These are phyloP conservation scores for Geosiphon pyriformis DNA, from an alignment of 192 early-diverging fungal species.

Conservation along the genomic window DNA sequence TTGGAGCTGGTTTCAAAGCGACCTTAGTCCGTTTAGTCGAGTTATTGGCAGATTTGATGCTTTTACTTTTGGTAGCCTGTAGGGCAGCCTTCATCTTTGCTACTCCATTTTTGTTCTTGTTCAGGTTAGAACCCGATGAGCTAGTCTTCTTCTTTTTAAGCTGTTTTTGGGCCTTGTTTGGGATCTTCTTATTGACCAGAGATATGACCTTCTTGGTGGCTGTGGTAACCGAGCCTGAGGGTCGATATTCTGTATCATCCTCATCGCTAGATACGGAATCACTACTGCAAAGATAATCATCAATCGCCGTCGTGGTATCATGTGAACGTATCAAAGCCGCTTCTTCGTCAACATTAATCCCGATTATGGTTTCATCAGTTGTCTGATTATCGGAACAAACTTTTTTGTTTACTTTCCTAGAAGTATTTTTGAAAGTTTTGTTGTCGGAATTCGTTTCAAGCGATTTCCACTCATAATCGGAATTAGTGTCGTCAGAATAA, in stretches of 20 bases:
- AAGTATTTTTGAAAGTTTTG: not conserved
- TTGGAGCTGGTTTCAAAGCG: not conserved
- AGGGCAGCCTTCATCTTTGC: no score
- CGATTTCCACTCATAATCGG: not conserved
- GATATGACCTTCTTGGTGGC: not conserved
- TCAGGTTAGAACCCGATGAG: no score
- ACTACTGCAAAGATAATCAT: slow-evolving; percentile 9
- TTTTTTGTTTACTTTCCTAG: not conserved
- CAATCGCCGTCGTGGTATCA: not conserved
- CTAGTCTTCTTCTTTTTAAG: not conserved
- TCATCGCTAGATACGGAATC: not conserved
- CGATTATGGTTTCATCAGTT: not conserved
- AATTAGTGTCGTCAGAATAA: slow-evolving; percentile 4
- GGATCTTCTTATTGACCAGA: not conserved
- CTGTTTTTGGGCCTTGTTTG: not conserved
- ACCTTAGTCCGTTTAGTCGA: no score
- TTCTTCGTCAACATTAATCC: not conserved
- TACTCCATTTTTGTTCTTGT: no score
- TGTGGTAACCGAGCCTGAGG: not conserved
- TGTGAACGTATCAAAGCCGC: no score
- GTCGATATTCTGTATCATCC: slow-evolving; percentile 18
- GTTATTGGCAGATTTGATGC: not conserved
- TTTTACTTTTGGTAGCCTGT: not conserved
- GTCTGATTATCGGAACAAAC: not conserved
- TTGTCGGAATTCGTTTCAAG: not conserved